Conservation (phyloP, 2,329 filamentous ascomycete species). For the Mycocentrospora acerina region DNA sequence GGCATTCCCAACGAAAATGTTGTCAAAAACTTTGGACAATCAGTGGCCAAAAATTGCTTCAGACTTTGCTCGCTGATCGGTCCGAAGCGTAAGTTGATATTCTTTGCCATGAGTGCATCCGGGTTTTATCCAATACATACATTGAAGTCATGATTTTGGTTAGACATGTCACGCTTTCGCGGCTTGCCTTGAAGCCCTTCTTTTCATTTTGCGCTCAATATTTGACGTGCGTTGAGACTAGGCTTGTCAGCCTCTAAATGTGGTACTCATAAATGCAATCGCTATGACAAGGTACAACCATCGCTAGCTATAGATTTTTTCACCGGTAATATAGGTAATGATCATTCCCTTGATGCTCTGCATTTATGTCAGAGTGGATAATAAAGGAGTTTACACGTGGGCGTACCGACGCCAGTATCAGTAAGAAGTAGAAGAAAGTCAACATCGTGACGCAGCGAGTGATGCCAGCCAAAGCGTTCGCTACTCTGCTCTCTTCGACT, state of each 20-base stretch:
- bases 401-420: slow-evolving; percentile 15
- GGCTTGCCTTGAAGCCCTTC: neutral
- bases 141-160: too few species aligned
- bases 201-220: neutral
- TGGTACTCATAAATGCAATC: slow-evolving; percentile 9
- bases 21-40: too few species aligned
- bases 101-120: too few species aligned
- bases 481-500: slow-evolving; percentile 14
- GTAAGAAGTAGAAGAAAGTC: slow-evolving; percentile 15
- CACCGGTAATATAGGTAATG: slow-evolving; percentile 12
- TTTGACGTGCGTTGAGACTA: slow-evolving; percentile 6
- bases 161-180: neutral
- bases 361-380: neutral
- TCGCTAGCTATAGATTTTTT: slow-evolving; percentile 5
- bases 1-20: too few species aligned
- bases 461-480: slow-evolving; percentile 11
- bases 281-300: slow-evolving; percentile 12
- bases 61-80: too few species aligned
- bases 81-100: too few species aligned
- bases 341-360: slow-evolving; percentile 20
- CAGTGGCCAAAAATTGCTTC: too few species aligned
- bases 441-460: slow-evolving; percentile 12
- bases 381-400: neutral
- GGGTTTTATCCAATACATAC: too few species aligned
- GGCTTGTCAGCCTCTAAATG: slow-evolving; percentile 12